Evolutionary conservation across 805 yeast genomes (phyloP).

Genomic region (Wickerhamiella kurtzmanii): DNA sequence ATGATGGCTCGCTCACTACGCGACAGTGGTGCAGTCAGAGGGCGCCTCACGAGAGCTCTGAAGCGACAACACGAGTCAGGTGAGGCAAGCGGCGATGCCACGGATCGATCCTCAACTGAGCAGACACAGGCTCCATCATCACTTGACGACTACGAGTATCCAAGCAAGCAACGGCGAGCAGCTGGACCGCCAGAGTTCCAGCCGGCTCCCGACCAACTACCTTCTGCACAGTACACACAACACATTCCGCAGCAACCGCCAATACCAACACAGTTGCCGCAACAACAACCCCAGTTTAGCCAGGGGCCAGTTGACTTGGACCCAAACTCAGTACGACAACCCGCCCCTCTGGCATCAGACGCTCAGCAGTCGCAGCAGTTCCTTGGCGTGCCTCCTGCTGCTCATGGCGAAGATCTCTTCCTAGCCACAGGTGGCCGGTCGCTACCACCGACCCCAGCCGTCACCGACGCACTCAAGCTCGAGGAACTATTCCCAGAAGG

Average conservation of each 20-base stretch:
- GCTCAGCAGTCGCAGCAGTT: too few relatives aligned
- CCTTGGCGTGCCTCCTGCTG: too few relatives aligned
- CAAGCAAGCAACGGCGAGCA: neutral
- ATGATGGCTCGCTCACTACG: conserved; percentile 1
- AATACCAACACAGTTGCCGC: too few relatives aligned
- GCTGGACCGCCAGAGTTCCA: too few relatives aligned
- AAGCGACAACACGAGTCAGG: neutral
- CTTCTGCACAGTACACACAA: neutral
- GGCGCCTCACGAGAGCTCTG: neutral
- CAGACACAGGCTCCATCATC: neutral
- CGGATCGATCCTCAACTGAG: neutral
- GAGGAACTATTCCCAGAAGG: conserved; percentile 40
- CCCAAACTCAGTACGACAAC: too few relatives aligned
- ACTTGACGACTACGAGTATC: neutral
- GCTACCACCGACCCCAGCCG: neutral
- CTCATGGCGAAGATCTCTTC: neutral
- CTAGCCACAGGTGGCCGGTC: neutral
- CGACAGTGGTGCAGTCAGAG: neutral
- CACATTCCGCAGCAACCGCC: neutral
- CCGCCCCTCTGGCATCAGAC: too few relatives aligned
- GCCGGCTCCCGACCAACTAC: too few relatives aligned
- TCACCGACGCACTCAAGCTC: conserved; percentile 40
- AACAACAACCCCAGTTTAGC: too few relatives aligned
- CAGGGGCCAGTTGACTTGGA: neutral
- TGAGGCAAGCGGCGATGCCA: neutral